phyloP scores from a whole-genome alignment of 1,139 yeast genomes.

The Kodamaea suecica region DNA sequence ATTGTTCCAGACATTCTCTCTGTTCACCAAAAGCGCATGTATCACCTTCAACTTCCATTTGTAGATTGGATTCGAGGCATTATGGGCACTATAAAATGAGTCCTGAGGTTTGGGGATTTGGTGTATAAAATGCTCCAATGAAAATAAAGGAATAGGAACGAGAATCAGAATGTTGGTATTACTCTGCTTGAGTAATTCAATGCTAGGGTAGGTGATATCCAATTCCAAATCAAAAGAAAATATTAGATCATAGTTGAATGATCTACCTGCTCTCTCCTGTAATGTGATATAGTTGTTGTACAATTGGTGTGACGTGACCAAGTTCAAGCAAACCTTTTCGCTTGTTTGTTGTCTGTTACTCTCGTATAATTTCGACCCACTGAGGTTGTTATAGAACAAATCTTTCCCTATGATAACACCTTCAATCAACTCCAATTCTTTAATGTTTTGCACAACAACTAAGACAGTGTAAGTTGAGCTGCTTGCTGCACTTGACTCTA shows the following conservation, averaged over 20 bases:
- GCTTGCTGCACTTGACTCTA: conserved; percentile 11
- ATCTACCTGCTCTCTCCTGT: conserved; percentile 21
- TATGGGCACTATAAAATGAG: conserved; percentile 16
- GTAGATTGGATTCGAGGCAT: conserved; percentile 19
- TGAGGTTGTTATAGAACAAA: conserved; percentile 54
- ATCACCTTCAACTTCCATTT: conserved; percentile 36
- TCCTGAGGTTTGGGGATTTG: conserved; percentile 27
- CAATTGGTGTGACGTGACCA: conserved; percentile 40
- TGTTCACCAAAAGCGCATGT: conserved; percentile 30
- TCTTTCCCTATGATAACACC: conserved; percentile 62
- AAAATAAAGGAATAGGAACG: conserved; percentile 38
- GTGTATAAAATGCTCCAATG: conserved; percentile 35
- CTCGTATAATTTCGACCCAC: conserved; percentile 58
- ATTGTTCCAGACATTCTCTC: conserved; percentile 15
- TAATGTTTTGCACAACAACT: conserved; percentile 58
- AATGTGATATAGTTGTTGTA: conserved; percentile 32
- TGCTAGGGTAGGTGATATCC: conserved; percentile 41
- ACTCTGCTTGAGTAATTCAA: conserved; percentile 30
- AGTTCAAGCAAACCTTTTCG: conserved; percentile 23
- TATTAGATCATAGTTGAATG: conserved; percentile 40
- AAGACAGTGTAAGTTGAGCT: conserved; percentile 29
- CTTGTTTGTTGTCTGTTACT: conserved; percentile 17
- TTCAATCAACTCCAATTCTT: conserved; percentile 69
- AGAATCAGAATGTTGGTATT: conserved; percentile 29
- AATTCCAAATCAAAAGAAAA: conserved; percentile 59